Evolutionary conservation across 176 grass and related monocot species (phyloP).

Genomic region (Raddia guianensis): DNA sequence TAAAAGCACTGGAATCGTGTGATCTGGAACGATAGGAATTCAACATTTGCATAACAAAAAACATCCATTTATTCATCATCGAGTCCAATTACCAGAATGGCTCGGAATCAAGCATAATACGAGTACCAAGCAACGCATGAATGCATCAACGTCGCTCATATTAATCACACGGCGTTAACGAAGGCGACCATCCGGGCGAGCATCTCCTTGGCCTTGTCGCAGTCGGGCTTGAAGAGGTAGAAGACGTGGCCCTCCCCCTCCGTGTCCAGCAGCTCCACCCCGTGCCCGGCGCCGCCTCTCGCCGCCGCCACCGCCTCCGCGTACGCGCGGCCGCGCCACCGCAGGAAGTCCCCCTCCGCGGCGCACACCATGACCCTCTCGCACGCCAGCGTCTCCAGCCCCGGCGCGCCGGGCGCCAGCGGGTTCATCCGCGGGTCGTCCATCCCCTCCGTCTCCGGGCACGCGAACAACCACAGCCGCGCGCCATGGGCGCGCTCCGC

Average conservation of each 20-base stretch:
- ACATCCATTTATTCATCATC: too few relatives aligned
- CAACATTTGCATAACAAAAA: too few relatives aligned
- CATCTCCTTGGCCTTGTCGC: constrained; percentile 53
- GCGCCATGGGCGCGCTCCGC: constrained; percentile 1
- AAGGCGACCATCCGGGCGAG: constrained; percentile 41
- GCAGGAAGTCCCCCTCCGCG: constrained; percentile 51
- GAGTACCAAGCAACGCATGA: too few relatives aligned
- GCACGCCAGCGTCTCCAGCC: constrained; percentile 40
- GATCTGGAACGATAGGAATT: too few relatives aligned
- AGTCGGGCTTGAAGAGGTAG: constrained; percentile 49
- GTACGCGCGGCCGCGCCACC: constrained; percentile 50
- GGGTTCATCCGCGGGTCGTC: constrained; percentile 67
- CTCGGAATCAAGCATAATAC: too few relatives aligned
- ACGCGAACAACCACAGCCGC: constrained; percentile 40
- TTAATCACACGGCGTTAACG: constrained; percentile 40
- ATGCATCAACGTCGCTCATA: too few relatives aligned
- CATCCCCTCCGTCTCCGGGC: constrained; percentile 5
- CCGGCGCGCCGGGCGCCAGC: constrained; percentile 25
- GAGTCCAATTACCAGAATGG: too few relatives aligned
- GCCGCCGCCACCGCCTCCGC: constrained; percentile 41
- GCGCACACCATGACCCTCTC: constrained; percentile 52
- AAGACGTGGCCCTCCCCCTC: constrained; percentile 53
- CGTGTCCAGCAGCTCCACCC: constrained; percentile 45
- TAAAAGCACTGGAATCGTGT: too few relatives aligned
- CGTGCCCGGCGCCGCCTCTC: not conserved